Evolutionary conservation across 164 flowering plant genomes (phyloP).

Genomic region (Aristolochia californica): DNA sequence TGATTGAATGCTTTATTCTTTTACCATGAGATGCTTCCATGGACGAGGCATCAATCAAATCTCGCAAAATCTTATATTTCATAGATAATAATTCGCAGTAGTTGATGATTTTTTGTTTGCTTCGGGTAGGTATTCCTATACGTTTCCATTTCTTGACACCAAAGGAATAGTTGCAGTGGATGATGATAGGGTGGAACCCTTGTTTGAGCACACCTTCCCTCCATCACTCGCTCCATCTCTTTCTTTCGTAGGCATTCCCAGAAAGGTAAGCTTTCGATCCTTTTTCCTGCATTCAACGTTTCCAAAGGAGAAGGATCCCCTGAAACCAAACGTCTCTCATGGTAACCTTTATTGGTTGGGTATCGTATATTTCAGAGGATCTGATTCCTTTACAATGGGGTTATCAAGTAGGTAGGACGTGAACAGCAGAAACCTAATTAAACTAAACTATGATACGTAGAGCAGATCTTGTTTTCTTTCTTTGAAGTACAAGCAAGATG

Average conservation of each 20-base stretch:
- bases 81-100: no score
- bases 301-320: no score
- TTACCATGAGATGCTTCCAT: no score
- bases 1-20: no score
- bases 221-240: conserved; percentile 88
- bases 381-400: no score
- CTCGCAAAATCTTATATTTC: no score
- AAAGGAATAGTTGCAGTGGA: conserved; percentile 80
- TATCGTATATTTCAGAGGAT: no score
- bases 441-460: background rate
- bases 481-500: conserved; percentile 94
- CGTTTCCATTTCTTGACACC: conserved; percentile 93
- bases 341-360: no score
- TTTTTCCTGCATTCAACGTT: background rate
- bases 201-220: conserved; percentile 89
- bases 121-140: conserved; percentile 66
- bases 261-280: conserved; percentile 62
- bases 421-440: no score
- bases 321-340: no score
- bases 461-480: conserved; percentile 75
- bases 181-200: conserved; percentile 88
- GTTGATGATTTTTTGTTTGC: background rate
- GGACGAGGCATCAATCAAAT: no score
- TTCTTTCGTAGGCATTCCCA: conserved; percentile 77
- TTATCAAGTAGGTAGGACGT: no score